Percentiles rank a stretch among this genome's conserved stretches.
Conservation (phyloP, 805 yeast genomes). For the Saturnispora bothae region DNA sequence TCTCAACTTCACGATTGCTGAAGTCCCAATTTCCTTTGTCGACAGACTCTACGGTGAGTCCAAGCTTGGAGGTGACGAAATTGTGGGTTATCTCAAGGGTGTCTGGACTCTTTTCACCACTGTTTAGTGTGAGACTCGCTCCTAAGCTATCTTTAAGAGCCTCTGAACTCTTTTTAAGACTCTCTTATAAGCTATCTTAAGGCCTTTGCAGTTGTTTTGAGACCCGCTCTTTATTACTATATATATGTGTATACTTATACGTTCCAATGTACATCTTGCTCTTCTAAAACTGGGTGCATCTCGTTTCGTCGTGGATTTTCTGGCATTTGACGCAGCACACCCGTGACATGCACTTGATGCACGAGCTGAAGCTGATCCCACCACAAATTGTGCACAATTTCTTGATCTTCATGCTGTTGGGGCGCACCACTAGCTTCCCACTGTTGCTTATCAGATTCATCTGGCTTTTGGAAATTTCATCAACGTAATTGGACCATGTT, state of each 20-base stretch:
- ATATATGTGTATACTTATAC: too few species aligned
- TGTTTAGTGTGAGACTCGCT: conserved; percentile 30
- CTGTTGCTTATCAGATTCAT: conserved; percentile 20
- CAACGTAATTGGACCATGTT: conserved; percentile 31
- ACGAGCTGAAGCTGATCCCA: conserved; percentile 30
- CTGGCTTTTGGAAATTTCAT: conserved; percentile 32
- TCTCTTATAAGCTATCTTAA: too few species aligned
- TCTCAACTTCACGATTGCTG: conserved; percentile 64
- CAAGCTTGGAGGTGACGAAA: conserved; percentile 73
- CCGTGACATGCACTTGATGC: conserved; percentile 32
- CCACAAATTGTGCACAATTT: conserved; percentile 39
- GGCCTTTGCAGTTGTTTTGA: too few species aligned
- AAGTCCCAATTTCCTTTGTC: conserved; percentile 69
- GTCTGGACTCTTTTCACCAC: conserved; percentile 59
- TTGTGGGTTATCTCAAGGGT: conserved; percentile 67
- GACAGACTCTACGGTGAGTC: conserved; percentile 73
- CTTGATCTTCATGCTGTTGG: conserved; percentile 27
- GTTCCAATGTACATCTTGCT: not conserved
- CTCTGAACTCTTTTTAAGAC: too few species aligned
- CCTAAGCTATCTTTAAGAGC: too few species aligned
- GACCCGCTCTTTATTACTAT: too few species aligned
- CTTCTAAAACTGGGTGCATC: conserved; percentile 22
- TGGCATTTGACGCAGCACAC: conserved; percentile 34
- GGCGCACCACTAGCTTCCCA: conserved; percentile 23
- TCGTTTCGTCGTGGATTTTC: conserved; percentile 32